Base-by-base conservation (phyloP, 305 asterid genomes). In the Monarda citriodora region DNA sequence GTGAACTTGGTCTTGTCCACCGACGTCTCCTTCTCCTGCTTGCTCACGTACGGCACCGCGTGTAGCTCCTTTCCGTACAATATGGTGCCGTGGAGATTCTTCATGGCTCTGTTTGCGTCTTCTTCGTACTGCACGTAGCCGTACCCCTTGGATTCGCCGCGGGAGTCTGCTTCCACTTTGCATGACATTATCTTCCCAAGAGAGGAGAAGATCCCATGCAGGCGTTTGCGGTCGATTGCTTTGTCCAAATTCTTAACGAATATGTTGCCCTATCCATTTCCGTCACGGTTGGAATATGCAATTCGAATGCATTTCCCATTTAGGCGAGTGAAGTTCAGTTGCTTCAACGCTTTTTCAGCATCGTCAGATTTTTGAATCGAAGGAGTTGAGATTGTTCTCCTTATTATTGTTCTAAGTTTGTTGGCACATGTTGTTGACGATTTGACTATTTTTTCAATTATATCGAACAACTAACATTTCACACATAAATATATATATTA, bases 101-200 rank as follows among this genome's bases (percentile, higher is more conserved):
- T 82, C 31, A 95, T 91, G 66, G 99, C 98, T 38, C 61, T 75
- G 60, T 75, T 86, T 17, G 91, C 97, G 53, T 87, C 81, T 63
- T 88, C 96, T 52, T 88, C 96, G 54, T 77, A 95, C 66, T 91
- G 98, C 76, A 95, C 99, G 63, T 81, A 91, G 3, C 99, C 98
- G 67, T 88, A 86, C 15, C 98, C 99, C 87, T 72, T 68, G 18
- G 98, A 95, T 66, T 81, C 86, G 22, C 99, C 98, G 59, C 78
- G 68, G n/a, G 79, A 60, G 64, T 95, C 83, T 12, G 91, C 83
- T 16, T 83, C 95, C 21, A 95, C 80, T 77, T 95, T 95, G 88
- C 96, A 88, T 10, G 98, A 95, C 4, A 88, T 77, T 15, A 91
- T 82, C 40, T 37, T 80, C 15, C 99, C 98, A 53, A 81, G 86